Evolutionary conservation across 169 alveolate genomes (phyloP).

Genomic region (Plasmodium knowlesi): DNA sequence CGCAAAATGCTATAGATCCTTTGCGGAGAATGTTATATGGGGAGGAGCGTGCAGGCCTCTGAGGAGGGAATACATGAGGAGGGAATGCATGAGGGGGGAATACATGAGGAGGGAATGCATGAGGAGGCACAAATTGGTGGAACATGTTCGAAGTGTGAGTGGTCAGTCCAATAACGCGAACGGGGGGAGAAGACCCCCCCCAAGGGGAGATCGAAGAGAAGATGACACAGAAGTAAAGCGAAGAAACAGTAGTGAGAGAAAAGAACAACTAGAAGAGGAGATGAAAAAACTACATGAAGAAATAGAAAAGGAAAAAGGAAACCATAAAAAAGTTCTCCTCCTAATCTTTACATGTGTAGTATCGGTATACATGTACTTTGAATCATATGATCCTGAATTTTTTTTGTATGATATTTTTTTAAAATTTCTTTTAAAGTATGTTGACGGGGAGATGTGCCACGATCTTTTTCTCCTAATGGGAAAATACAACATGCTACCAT

Average conservation of each 20-base stretch:
- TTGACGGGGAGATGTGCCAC: constrained; percentile 83
- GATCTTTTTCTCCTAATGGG: constrained; percentile 77
- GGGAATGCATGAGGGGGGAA: background rate
- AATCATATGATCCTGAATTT: constrained; percentile 71
- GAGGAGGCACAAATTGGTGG: background rate
- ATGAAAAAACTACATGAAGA: constrained; percentile 25
- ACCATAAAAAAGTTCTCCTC: constrained; percentile 34
- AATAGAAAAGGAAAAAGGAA: constrained; percentile 24
- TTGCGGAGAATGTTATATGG: background rate
- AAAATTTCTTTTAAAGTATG: constrained; percentile 74
- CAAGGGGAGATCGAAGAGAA: background rate
- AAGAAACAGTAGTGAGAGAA: background rate
- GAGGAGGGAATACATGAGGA: no score
- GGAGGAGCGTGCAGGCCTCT: background rate
- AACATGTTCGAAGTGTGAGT: background rate
- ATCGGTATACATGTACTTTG: constrained; percentile 45
- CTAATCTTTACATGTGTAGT: constrained; percentile 23
- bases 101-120: background rate
- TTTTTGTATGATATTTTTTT: constrained; percentile 77
- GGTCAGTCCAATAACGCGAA: background rate
- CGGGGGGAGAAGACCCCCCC: background rate
- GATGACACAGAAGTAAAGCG: background rate
- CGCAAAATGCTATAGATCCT: background rate
- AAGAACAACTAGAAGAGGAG: constrained; percentile 18
- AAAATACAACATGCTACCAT: constrained; percentile 79